These are phyloP conservation scores for Mortierella antarctica DNA, from an alignment of 192 early-diverging fungal species.

Conservation along the genomic window DNA sequence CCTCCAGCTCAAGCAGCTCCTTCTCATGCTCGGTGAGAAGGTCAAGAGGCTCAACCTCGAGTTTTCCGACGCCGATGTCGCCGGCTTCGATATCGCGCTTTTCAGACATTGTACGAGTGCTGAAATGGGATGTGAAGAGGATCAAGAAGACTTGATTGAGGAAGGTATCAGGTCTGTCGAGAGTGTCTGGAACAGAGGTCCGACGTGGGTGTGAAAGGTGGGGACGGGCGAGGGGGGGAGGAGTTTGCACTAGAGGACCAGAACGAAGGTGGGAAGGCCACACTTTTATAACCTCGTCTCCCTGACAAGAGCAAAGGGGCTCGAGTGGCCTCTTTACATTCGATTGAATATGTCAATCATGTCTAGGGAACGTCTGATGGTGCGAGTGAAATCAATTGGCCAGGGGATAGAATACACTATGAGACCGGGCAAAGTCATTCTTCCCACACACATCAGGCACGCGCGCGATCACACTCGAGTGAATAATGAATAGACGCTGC, in stretches of 20 bases:
- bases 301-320: background rate
- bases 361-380: no score
- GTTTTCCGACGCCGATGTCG: background rate
- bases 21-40: slow-evolving; percentile 12
- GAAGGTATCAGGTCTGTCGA: background rate
- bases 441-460: background rate
- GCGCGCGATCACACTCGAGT: no score
- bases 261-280: background rate
- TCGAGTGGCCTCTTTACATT: background rate
- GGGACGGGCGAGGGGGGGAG: slow-evolving; percentile 1
- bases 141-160: background rate
- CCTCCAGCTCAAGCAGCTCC: slow-evolving; percentile 41
- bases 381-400: no score
- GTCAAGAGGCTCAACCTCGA: background rate
- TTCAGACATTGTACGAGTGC: slow-evolving; percentile 2
- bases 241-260: slow-evolving; percentile 12
- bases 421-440: background rate
- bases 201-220: background rate
- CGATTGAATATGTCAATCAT: no score
- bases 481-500: no score
- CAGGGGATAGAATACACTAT: no score
- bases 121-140: background rate
- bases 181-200: background rate
- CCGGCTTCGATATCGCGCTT: background rate
- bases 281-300: slow-evolving; percentile 1